Conservation (phyloP, 805 yeast species). For the Ogataea trehalophila region DNA sequence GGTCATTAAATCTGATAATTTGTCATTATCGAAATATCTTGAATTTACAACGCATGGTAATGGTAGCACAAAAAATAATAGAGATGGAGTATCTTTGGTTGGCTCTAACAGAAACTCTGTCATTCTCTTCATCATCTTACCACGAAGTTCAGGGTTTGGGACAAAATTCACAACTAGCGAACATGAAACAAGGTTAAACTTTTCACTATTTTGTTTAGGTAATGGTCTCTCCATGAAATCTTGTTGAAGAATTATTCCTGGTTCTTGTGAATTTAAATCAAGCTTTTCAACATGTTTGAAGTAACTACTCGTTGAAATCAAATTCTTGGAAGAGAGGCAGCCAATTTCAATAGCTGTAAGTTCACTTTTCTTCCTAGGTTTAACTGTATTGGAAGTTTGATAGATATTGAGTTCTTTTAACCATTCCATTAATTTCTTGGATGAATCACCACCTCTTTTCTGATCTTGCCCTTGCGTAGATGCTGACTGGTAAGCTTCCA, state of each 20-base stretch:
- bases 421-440: constrained; percentile 76
- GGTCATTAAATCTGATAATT: constrained; percentile 42
- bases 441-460: constrained; percentile 87
- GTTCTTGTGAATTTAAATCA: constrained; percentile 78
- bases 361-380: constrained; percentile 1
- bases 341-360: constrained; percentile 75
- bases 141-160: constrained; percentile 63
- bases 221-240: constrained; percentile 78
- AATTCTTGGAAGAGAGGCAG: constrained; percentile 62
- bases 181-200: constrained; percentile 68
- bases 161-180: constrained; percentile 88
- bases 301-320: constrained; percentile 53
- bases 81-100: constrained; percentile 27
- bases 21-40: constrained; percentile 56
- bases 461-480: constrained; percentile 78
- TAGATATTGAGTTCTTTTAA: constrained; percentile 33
- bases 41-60: constrained; percentile 83
- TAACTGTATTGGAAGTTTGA: background rate
- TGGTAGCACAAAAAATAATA: constrained; percentile 78
- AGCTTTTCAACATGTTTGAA: constrained; percentile 56
- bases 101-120: constrained; percentile 47
- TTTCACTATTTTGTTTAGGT: constrained; percentile 42
- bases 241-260: constrained; percentile 57
- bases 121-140: constrained; percentile 68
- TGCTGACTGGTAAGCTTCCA: constrained; percentile 77